phyloP scores from a whole-genome alignment of 208 protist genomes.

The Leptomonas seymouri region DNA sequence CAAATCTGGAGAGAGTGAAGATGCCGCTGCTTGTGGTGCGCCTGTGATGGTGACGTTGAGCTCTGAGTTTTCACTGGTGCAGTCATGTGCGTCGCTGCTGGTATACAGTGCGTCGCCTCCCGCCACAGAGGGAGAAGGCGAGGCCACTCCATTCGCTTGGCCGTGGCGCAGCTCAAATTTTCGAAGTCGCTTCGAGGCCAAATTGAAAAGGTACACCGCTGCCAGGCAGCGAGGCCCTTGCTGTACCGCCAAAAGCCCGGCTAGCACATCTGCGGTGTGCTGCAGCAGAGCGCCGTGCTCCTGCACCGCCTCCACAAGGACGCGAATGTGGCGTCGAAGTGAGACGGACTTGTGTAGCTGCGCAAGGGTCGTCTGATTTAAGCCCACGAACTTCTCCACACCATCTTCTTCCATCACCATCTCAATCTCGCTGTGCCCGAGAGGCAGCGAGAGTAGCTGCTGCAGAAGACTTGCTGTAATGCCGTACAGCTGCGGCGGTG shows the following conservation, averaged over 20 bases:
- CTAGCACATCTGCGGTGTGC: conserved; percentile 44
- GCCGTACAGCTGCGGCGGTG: conserved; percentile 67
- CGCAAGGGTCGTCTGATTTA: conserved; percentile 16
- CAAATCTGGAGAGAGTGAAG: background rate
- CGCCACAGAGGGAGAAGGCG: background rate
- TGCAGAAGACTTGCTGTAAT: conserved; percentile 50
- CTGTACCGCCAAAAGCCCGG: conserved; percentile 42
- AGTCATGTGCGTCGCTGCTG: conserved; percentile 4
- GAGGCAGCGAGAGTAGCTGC: conserved; percentile 53
- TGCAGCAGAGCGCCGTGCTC: conserved; percentile 54
- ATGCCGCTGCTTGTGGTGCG: conserved; percentile 10
- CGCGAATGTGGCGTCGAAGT: conserved; percentile 47
- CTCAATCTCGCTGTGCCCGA: conserved; percentile 39
- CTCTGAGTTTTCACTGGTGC: conserved; percentile 26
- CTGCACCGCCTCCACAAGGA: conserved; percentile 43
- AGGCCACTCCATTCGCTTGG: background rate
- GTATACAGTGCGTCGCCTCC: background rate
- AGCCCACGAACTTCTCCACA: background rate
- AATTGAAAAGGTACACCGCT: conserved; percentile 46
- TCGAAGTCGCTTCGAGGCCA: conserved; percentile 42
- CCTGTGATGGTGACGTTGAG: conserved; percentile 48
- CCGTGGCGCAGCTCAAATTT: conserved; percentile 34
- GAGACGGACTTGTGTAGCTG: conserved; percentile 31
- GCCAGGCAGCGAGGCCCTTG: conserved; percentile 52
- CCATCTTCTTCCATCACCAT: background rate